These are phyloP conservation scores for Xylaria intraflava DNA, from an alignment of 495 filamentous ascomycete genomes.

Conservation along the genomic window DNA sequence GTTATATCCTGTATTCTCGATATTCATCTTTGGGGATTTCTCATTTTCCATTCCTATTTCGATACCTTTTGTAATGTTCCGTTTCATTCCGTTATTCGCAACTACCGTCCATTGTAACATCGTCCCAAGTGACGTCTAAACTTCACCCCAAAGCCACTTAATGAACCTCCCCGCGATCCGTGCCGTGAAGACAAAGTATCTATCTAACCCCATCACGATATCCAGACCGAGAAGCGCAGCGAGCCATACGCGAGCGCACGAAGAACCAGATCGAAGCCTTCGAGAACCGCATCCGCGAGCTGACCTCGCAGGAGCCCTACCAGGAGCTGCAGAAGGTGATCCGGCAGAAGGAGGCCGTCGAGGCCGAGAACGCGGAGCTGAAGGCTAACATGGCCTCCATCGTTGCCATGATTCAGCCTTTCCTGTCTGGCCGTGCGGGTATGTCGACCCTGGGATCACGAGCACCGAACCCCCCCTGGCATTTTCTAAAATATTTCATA, in stretches of 20 bases:
- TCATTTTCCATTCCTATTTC: neutral
- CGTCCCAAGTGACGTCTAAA: too few relatives aligned
- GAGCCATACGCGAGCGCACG: conserved; percentile 72
- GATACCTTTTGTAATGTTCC: too few relatives aligned
- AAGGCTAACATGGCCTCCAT: conserved; percentile 54
- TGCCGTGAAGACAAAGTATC: neutral
- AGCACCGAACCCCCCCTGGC: too few relatives aligned
- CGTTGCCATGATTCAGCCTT: conserved; percentile 58
- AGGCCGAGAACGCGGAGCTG: conserved; percentile 66
- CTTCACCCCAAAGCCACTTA: conserved; percentile 1
- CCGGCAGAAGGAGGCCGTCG: conserved; percentile 60
- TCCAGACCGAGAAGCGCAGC: conserved; percentile 68
- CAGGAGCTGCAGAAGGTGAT: conserved; percentile 67
- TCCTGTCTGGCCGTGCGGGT: conserved; percentile 29
- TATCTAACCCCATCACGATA: neutral
- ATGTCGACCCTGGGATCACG: conserved; percentile 16
- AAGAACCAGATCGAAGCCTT: conserved; percentile 66
- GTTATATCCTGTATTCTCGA: too few relatives aligned
- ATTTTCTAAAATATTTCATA: neutral
- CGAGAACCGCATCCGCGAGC: conserved; percentile 36
- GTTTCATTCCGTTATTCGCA: too few relatives aligned
- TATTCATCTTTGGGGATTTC: too few relatives aligned
- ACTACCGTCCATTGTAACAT: too few relatives aligned
- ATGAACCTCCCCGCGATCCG: neutral
- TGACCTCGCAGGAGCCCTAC: conserved; percentile 65